Percentiles rank a stretch among this genome's conserved stretches.
Evolutionary conservation across 768 basidiomycete species (phyloP).

Genomic region (Leucocoprinus sp.): DNA sequence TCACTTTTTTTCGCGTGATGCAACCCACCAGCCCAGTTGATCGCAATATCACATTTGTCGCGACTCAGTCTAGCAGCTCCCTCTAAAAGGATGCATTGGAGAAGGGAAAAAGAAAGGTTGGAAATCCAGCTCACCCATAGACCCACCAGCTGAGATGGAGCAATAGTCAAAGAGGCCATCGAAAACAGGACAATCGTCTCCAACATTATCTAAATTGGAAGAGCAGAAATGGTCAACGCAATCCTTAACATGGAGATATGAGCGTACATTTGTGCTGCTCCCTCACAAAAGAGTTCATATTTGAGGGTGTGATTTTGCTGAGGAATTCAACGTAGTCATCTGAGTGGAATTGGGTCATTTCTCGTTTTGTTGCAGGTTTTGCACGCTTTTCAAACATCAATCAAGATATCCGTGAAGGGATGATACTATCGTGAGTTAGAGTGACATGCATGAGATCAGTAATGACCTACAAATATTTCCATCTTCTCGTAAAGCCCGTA

Average conservation of each 20-base stretch:
- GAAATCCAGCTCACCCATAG: slow-evolving; percentile 71
- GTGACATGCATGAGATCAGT: neutral
- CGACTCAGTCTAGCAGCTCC: slow-evolving; percentile 91
- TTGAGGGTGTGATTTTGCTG: slow-evolving; percentile 86
- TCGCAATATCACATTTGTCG: slow-evolving; percentile 97
- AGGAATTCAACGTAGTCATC: slow-evolving; percentile 99
- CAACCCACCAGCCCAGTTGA: slow-evolving; percentile 98
- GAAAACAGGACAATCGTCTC: slow-evolving; percentile 98
- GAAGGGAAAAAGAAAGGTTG: neutral
- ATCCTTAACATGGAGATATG: neutral
- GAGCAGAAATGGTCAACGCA: neutral
- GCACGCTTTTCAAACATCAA: slow-evolving; percentile 56
- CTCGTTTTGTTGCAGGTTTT: slow-evolving; percentile 97
- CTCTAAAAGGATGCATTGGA: slow-evolving; percentile 44
- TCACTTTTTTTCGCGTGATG: slow-evolving; percentile 99
- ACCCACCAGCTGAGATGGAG: slow-evolving; percentile 98
- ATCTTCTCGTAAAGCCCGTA: slow-evolving; percentile 99
- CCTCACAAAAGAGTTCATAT: slow-evolving; percentile 88
- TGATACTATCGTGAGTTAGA: neutral
- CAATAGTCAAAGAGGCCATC: slow-evolving; percentile 99
- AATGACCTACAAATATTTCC: slow-evolving; percentile 90
- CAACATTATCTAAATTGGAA: slow-evolving; percentile 72
- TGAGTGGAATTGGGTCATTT: slow-evolving; percentile 99
- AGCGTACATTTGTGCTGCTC: slow-evolving; percentile 91
- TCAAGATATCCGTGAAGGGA: slow-evolving; percentile 3